Evolutionary conservation across 2,329 filamentous ascomycete species (phyloP).

Genomic region (Hortaea sp.): DNA sequence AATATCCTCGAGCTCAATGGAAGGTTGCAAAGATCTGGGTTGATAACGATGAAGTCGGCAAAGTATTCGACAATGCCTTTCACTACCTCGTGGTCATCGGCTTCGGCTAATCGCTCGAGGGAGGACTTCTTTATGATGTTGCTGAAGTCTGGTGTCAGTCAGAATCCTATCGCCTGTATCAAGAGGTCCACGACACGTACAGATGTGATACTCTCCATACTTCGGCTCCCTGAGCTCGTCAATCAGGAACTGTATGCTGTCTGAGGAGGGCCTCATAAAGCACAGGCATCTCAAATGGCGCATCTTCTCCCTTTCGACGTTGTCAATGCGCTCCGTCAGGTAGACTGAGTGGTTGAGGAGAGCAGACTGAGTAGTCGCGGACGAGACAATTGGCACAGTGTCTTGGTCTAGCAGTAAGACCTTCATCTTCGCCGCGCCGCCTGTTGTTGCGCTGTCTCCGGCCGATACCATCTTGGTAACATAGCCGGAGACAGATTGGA

Average conservation of each 20-base stretch:
- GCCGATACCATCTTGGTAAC: conserved; percentile 90
- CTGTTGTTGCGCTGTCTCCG: conserved; percentile 49
- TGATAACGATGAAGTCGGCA: conserved; percentile 89
- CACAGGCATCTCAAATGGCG: conserved; percentile 88
- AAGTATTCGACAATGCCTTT: conserved; percentile 92
- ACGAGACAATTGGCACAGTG: conserved; percentile 87
- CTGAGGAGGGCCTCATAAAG: conserved; percentile 82
- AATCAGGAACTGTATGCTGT: conserved; percentile 86
- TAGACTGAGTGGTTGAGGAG: conserved; percentile 95
- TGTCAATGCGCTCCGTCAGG: conserved; percentile 92
- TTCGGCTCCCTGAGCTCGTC: conserved; percentile 93
- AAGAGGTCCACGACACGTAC: conserved; percentile 25
- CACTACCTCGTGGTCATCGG: conserved; percentile 95
- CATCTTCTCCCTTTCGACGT: conserved; percentile 88
- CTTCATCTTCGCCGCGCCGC: conserved; percentile 88
- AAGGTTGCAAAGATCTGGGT: conserved; percentile 60
- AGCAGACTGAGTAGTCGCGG: conserved; percentile 88
- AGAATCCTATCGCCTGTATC: conserved; percentile 14
- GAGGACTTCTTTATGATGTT: conserved; percentile 97
- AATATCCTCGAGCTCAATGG: conserved; percentile 22
- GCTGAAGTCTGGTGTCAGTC: conserved; percentile 60
- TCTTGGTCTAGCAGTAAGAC: conserved; percentile 87
- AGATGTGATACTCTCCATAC: conserved; percentile 94
- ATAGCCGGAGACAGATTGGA: conserved; percentile 86
- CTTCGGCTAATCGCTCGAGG: conserved; percentile 85